Base-by-base conservation (phyloP, 2,329 filamentous ascomycete genomes). In the Rhynchosporium graminicola region DNA sequence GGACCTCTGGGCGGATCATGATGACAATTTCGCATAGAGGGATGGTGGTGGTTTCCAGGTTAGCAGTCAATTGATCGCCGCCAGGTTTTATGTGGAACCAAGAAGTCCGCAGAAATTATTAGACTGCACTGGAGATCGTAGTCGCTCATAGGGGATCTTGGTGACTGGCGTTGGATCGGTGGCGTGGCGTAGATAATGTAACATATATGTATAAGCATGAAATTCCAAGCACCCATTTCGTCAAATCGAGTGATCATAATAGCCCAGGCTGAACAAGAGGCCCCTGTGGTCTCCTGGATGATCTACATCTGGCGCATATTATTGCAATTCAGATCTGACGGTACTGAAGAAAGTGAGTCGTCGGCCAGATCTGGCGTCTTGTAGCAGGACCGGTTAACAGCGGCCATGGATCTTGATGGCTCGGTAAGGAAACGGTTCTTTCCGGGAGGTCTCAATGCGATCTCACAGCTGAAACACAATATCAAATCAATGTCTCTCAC, bases 1-100 rank as follows among this genome's bases (percentile, higher is more conserved):
- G 79, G 94, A 99, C 77, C 90, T 96, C 47, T 96, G 93, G 86
- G 93, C 97, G 52, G 95, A 99, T 76, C 83, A 92, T 72, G 86
- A 86, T 67, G 94, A 99, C 79, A 94, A 93, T 76, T 96, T 99
- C 80, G 94, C 92, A 71, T 98, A 63, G 51, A 38, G 36, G 36
- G 33, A 47, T 60, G 36, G 33, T 58, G 40, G 46, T 52, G 51
- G 26, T 29, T 58, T 46, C 31, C 28, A 29, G 42, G 43, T 48
- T 47, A 46, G 8, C 48, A 28, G 8, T 40, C 59, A 15, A 40
- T 20, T 43, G 47, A 48, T 47, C 51, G 59, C 51, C 36, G 20
- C 46, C 31, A 29, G 36, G 57, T 31, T 51, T 9, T 45, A 36
- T 61, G 60, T 63, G 45, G 60, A 43, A 40, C 40, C 61, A 43